phyloP scores from a whole-genome alignment of 2,329 filamentous ascomycete genomes.

The Sarocladium strictum region DNA sequence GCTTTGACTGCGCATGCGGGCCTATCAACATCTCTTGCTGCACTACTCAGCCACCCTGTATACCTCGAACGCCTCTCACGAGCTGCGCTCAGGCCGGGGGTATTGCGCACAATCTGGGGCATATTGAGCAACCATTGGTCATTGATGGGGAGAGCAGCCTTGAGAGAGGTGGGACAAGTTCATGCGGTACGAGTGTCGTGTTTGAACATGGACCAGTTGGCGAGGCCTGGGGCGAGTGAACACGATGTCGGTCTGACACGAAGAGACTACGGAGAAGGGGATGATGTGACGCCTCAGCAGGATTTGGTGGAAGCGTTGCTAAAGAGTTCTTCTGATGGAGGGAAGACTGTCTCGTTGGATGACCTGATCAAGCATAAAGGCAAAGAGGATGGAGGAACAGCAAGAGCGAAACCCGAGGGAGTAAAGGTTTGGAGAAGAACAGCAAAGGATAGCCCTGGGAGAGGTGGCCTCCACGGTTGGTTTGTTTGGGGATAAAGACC shows the following conservation, averaged over 20 bases:
- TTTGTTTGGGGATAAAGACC: neutral
- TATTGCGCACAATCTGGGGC: neutral
- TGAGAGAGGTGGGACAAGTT: neutral
- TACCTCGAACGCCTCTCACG: constrained; percentile 9
- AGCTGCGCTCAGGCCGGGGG: neutral
- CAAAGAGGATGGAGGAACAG: neutral
- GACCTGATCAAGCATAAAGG: neutral
- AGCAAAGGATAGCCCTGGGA: neutral
- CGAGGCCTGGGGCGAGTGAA: constrained; percentile 7
- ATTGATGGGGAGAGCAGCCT: neutral
- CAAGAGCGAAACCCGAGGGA: neutral
- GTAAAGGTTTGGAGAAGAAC: neutral
- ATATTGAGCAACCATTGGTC: neutral
- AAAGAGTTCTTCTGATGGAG: constrained; percentile 2
- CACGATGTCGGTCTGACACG: constrained; percentile 4
- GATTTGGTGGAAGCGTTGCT: constrained; percentile 1
- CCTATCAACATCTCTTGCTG: neutral
- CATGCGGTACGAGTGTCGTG: neutral
- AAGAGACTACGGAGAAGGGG: neutral
- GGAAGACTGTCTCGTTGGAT: neutral
- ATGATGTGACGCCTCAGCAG: neutral
- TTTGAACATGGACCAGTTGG: constrained; percentile 12
- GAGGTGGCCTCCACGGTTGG: neutral
- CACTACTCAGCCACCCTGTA: neutral
- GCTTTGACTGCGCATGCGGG: constrained; percentile 11